Percentiles rank a stretch among this genome's conserved stretches.
These are phyloP conservation scores for Fragaria iinumae DNA, from an alignment of 306 rosid genomes.

Conservation along the genomic window DNA sequence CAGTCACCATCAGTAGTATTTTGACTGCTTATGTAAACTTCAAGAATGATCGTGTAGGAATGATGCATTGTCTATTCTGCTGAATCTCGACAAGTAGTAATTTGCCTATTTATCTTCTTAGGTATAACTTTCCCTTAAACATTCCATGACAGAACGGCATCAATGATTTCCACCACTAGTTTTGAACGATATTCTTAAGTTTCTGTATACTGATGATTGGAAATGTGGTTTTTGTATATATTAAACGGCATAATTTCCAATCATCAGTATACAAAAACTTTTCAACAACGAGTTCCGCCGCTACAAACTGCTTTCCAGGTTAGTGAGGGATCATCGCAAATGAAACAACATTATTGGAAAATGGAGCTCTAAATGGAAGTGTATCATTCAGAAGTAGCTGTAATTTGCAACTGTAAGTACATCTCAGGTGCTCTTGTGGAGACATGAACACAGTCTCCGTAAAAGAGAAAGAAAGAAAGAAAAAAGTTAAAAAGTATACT, in stretches of 20 bases:
- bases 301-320: conserved; percentile 10
- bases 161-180: too few relatives aligned
- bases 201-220: too few relatives aligned
- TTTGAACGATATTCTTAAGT: too few relatives aligned
- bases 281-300: not conserved
- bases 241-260: not conserved
- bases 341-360: conserved; percentile 16
- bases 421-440: not conserved
- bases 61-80: too few relatives aligned
- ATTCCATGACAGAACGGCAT: too few relatives aligned
- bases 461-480: not conserved
- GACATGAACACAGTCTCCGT: not conserved
- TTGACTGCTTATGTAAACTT: too few relatives aligned
- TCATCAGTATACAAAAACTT: not conserved
- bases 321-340: conserved; percentile 19
- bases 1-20: too few relatives aligned
- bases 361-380: conserved; percentile 10
- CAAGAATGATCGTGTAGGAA: too few relatives aligned
- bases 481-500: not conserved
- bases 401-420: conserved; percentile 26
- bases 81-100: too few relatives aligned
- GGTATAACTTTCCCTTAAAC: too few relatives aligned
- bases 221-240: too few relatives aligned
- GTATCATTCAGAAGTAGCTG: conserved; percentile 3
- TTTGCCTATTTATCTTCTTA: too few relatives aligned